These are phyloP conservation scores for Cryptococcus maquisensis DNA, from an alignment of 1,284 basidiomycete genomes.

Conservation along the genomic window DNA sequence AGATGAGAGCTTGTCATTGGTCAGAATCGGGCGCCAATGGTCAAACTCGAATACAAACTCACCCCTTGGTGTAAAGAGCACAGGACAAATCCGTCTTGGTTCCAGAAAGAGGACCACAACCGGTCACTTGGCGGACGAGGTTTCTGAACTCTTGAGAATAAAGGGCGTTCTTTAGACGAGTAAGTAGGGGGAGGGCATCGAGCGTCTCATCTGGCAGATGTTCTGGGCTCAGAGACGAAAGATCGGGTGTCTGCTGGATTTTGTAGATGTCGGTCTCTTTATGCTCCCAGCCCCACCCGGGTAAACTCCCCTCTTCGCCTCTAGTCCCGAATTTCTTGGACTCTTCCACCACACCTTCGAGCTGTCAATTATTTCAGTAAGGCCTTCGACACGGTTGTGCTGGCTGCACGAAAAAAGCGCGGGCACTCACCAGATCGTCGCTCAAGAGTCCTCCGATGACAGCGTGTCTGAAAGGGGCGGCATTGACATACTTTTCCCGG, in stretches of 20 bases:
- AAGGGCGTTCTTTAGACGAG: conserved; percentile 81
- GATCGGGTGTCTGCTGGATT: conserved; percentile 97
- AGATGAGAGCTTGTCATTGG: conserved; percentile 66
- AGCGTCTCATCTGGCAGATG: conserved; percentile 58
- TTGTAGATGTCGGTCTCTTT: conserved; percentile 99
- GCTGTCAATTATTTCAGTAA: conserved; percentile 31
- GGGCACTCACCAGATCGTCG: conserved; percentile 65
- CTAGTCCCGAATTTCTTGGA: conserved; percentile 43
- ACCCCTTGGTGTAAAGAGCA: conserved; percentile 77
- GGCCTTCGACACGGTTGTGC: no score
- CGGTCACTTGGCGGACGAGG: conserved; percentile 83
- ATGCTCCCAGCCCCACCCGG: conserved; percentile 70
- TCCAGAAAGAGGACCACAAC: conserved; percentile 85
- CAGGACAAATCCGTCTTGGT: conserved; percentile 94
- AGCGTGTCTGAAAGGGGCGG: conserved; percentile 76
- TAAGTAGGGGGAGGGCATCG: conserved; percentile 69
- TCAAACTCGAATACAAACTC: conserved; percentile 24
- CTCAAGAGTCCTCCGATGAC: conserved; percentile 78
- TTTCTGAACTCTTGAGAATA: conserved; percentile 81
- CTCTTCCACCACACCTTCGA: conserved; percentile 66
- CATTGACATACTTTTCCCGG: conserved; percentile 55
- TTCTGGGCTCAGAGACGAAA: conserved; percentile 77
- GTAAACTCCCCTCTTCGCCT: conserved; percentile 45
- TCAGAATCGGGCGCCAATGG: conserved; percentile 1
- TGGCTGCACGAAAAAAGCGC: not conserved